These are phyloP conservation scores for Peniophora sp. DNA, from an alignment of 1,284 basidiomycete genomes.

Conservation along the genomic window DNA sequence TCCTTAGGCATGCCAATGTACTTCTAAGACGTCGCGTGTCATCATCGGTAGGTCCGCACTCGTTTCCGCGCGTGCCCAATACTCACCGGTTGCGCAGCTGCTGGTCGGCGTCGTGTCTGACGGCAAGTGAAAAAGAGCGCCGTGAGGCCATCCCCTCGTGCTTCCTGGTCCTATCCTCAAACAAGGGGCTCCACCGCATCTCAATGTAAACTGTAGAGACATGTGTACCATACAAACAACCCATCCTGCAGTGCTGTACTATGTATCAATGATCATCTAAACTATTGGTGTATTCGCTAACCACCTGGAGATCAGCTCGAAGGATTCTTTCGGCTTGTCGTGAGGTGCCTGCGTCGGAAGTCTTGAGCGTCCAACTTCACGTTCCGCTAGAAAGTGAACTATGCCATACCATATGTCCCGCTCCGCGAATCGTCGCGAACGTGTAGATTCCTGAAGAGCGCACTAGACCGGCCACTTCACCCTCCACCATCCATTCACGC, in stretches of 20 bases:
- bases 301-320: slow-evolving; percentile 48
- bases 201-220: background rate
- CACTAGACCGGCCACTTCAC: slow-evolving; percentile 44
- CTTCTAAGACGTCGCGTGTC: too few species aligned
- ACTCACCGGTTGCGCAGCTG: too few species aligned
- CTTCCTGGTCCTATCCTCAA: background rate
- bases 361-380: background rate
- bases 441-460: slow-evolving; percentile 53
- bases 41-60: too few species aligned
- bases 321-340: slow-evolving; percentile 49
- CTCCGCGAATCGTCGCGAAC: slow-evolving; percentile 51
- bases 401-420: slow-evolving; percentile 55
- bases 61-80: too few species aligned
- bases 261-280: background rate
- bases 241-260: background rate
- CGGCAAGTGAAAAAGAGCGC: too few species aligned
- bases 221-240: background rate
- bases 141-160: too few species aligned
- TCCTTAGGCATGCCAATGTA: too few species aligned
- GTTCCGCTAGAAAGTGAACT: background rate
- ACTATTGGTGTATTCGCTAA: slow-evolving; percentile 21
- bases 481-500: slow-evolving; percentile 49
- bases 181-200: background rate
- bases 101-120: too few species aligned
- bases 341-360: slow-evolving; percentile 43